Evolutionary conservation across 345 rosid species (phyloP).

Genomic region (Arabidopsis arenosa): DNA sequence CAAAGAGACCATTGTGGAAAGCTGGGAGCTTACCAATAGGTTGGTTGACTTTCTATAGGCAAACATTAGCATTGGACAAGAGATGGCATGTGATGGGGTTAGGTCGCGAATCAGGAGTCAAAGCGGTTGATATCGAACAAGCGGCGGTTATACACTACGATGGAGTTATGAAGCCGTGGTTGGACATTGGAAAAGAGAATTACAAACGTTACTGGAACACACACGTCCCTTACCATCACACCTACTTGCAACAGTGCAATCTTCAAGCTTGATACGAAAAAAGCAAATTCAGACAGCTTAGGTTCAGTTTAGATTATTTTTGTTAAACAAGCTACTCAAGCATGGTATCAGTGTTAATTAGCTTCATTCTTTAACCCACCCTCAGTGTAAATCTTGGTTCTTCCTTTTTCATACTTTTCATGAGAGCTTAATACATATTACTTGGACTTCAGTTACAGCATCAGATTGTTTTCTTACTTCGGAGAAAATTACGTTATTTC

Average conservation of each 20-base stretch:
- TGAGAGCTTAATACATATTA: slow-evolving; percentile 16
- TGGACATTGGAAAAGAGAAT: slow-evolving; percentile 74
- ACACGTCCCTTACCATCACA: slow-evolving; percentile 58
- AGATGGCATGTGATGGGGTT: slow-evolving; percentile 84
- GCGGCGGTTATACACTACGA: slow-evolving; percentile 90
- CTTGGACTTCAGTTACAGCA: neutral
- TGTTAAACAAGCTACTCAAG: slow-evolving; percentile 32
- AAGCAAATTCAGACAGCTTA: slow-evolving; percentile 8
- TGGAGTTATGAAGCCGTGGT: slow-evolving; percentile 96
- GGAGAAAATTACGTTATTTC: slow-evolving; percentile 1
- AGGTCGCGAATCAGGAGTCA: slow-evolving; percentile 67
- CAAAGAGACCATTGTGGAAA: slow-evolving; percentile 68
- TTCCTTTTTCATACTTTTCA: slow-evolving; percentile 28
- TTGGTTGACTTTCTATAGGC: slow-evolving; percentile 81
- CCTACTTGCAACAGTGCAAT: slow-evolving; percentile 69
- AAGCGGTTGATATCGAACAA: slow-evolving; percentile 54
- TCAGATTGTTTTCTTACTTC: slow-evolving; percentile 2
- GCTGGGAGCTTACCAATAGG: slow-evolving; percentile 89
- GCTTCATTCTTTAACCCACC: slow-evolving; percentile 37
- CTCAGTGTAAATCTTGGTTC: slow-evolving; percentile 49
- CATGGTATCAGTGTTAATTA: slow-evolving; percentile 47
- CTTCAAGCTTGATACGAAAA: slow-evolving; percentile 54
- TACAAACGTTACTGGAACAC: slow-evolving; percentile 79
- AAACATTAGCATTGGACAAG: slow-evolving; percentile 71
- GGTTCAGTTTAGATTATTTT: slow-evolving; percentile 36